These are phyloP conservation scores for Fusarium mexicanum DNA, from an alignment of 2,329 filamentous ascomycete genomes.

Conservation along the genomic window DNA sequence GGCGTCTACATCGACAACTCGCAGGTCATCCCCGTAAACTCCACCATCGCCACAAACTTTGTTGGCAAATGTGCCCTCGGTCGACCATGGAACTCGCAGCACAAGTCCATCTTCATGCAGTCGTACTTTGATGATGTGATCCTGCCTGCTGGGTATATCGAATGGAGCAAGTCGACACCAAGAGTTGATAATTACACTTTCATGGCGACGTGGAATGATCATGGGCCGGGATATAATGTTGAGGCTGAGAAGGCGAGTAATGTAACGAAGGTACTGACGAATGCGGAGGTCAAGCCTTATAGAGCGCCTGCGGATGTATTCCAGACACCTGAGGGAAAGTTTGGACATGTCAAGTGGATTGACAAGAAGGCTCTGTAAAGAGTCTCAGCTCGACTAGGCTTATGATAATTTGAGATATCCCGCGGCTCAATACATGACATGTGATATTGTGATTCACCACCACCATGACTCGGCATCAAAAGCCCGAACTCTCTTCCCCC, in stretches of 20 bases:
- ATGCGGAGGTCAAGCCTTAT: conserved; percentile 44
- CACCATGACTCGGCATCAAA: not conserved
- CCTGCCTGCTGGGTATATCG: conserved; percentile 61
- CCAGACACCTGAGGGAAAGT: conserved; percentile 24
- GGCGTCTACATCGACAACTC: conserved; percentile 71
- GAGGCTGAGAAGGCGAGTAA: conserved; percentile 52
- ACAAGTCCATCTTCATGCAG: conserved; percentile 66
- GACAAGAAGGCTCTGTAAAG: conserved; percentile 15
- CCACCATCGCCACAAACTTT: conserved; percentile 48
- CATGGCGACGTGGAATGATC: conserved; percentile 64
- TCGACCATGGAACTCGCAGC: conserved; percentile 69
- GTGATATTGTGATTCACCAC: not conserved
- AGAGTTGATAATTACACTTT: conserved; percentile 56
- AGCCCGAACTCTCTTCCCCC: not conserved
- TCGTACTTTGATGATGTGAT: conserved; percentile 66
- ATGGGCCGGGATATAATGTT: conserved; percentile 64
- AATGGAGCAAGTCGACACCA: not conserved
- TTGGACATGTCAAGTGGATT: conserved; percentile 24
- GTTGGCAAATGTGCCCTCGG: conserved; percentile 65
- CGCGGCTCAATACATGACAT: not conserved
- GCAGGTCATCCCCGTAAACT: conserved; percentile 64
- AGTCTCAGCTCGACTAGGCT: not conserved
- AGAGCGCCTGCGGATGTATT: conserved; percentile 25
- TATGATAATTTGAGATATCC: not conserved
- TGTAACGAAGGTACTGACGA: conserved; percentile 58